Evolutionary conservation across 31 red algal species (phyloP).

Genomic region (Asparagopsis taxiformis): DNA sequence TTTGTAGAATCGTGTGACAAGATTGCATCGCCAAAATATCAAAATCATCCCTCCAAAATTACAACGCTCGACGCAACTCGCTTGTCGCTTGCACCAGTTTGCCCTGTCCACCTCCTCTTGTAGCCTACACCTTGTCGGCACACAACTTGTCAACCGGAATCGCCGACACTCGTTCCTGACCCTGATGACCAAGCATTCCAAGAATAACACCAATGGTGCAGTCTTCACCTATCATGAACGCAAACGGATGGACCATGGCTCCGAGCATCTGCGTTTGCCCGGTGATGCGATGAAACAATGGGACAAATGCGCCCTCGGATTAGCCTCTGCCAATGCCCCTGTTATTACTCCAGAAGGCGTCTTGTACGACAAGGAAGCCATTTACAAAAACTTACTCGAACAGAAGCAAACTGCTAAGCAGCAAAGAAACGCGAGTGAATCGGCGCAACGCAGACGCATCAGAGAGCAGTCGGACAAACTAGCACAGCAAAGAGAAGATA

Average conservation of each 20-base stretch:
- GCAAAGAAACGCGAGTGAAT: not conserved
- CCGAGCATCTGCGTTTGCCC: conserved; percentile 37
- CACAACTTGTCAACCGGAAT: too few relatives aligned
- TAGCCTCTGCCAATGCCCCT: conserved; percentile 38
- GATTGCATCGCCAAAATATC: too few relatives aligned
- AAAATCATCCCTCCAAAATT: too few relatives aligned
- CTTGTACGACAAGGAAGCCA: conserved; percentile 76
- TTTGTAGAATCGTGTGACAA: too few relatives aligned
- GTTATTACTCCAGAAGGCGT: conserved; percentile 71
- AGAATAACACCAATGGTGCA: conserved; percentile 78
- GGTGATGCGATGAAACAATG: conserved; percentile 57
- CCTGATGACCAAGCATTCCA: conserved; percentile 66
- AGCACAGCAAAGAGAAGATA: too few relatives aligned
- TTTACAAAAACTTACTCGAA: conserved; percentile 36
- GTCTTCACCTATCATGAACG: conserved; percentile 80
- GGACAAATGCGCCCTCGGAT: conserved; percentile 68
- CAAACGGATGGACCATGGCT: conserved; percentile 65
- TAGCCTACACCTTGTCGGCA: too few relatives aligned
- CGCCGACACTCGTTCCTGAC: too few relatives aligned
- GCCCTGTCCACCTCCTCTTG: too few relatives aligned
- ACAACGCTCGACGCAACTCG: too few relatives aligned
- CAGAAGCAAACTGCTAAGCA: conserved; percentile 25
- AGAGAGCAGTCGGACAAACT: too few relatives aligned
- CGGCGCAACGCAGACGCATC: conserved; percentile 15
- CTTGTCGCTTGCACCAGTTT: too few relatives aligned